Percentiles rank a stretch among this genome's conserved stretches.
phyloP scores from a whole-genome alignment of 805 yeast genomes.

The Hanseniaspora lachancei region DNA sequence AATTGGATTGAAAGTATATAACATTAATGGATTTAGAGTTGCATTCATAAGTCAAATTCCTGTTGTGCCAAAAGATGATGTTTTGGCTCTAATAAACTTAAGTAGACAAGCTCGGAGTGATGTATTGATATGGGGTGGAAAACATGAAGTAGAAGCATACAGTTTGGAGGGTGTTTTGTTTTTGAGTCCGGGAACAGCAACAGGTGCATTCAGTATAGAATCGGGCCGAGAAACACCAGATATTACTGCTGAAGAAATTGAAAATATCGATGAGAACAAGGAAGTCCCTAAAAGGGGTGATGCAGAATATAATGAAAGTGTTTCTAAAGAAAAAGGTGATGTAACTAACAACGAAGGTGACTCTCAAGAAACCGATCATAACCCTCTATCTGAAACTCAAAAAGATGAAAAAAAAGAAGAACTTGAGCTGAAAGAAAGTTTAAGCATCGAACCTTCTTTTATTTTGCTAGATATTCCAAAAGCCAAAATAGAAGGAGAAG shows the following conservation, averaged over 20 bases:
- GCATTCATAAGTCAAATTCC: conserved; percentile 81
- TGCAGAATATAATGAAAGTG: neutral
- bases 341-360: conserved; percentile 16
- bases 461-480: conserved; percentile 14
- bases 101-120: conserved; percentile 91
- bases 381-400: conserved; percentile 1
- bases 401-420: conserved; percentile 7
- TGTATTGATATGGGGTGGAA: conserved; percentile 82
- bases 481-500: conserved; percentile 26
- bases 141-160: conserved; percentile 85
- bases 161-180: conserved; percentile 85
- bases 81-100: conserved; percentile 62
- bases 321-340: conserved; percentile 16
- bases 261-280: conserved; percentile 11
- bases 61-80: conserved; percentile 74
- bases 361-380: conserved; percentile 11
- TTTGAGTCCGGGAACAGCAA: conserved; percentile 92
- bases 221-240: conserved; percentile 33
- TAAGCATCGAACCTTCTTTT: neutral
- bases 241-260: conserved; percentile 17
- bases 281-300: conserved; percentile 13
- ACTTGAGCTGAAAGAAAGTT: neutral
- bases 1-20: neutral
- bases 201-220: conserved; percentile 64
- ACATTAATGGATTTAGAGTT: conserved; percentile 36